phyloP scores from a whole-genome alignment of 805 yeast genomes.

The Candida parachauliodes region DNA sequence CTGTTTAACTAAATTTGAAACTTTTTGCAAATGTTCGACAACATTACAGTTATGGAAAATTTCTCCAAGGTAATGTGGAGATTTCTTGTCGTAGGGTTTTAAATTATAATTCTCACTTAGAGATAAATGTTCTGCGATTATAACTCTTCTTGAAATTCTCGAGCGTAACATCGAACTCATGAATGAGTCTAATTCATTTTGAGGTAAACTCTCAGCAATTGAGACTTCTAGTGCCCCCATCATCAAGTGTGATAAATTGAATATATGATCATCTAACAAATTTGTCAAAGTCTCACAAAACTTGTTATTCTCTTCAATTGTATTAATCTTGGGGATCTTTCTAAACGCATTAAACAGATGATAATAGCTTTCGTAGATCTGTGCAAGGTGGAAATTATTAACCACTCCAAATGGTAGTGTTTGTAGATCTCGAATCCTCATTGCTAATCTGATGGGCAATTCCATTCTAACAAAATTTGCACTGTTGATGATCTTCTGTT shows the following conservation, averaged over 20 bases:
- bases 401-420: constrained; percentile 78
- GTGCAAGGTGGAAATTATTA: constrained; percentile 79
- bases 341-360: constrained; percentile 84
- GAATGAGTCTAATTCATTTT: constrained; percentile 61
- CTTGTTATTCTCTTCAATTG: constrained; percentile 68
- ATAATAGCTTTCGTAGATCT: constrained; percentile 86
- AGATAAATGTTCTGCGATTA: constrained; percentile 87
- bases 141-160: constrained; percentile 83
- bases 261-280: constrained; percentile 73
- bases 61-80: constrained; percentile 65
- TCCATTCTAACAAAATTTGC: constrained; percentile 89
- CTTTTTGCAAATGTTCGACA: constrained; percentile 55
- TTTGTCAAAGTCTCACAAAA: constrained; percentile 64
- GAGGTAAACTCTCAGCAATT: constrained; percentile 55
- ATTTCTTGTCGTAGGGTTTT: constrained; percentile 45
- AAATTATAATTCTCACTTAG: constrained; percentile 60
- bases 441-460: constrained; percentile 77
- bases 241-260: constrained; percentile 81
- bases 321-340: constrained; percentile 61
- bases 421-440: constrained; percentile 77
- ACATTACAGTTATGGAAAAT: constrained; percentile 81
- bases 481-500: constrained; percentile 71
- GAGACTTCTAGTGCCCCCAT: constrained; percentile 90
- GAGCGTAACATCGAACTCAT: constrained; percentile 78
- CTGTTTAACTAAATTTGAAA: constrained; percentile 47